Conservation (phyloP, 2,329 filamentous ascomycete species). For the Tolypocladium cylindrosporum region DNA sequence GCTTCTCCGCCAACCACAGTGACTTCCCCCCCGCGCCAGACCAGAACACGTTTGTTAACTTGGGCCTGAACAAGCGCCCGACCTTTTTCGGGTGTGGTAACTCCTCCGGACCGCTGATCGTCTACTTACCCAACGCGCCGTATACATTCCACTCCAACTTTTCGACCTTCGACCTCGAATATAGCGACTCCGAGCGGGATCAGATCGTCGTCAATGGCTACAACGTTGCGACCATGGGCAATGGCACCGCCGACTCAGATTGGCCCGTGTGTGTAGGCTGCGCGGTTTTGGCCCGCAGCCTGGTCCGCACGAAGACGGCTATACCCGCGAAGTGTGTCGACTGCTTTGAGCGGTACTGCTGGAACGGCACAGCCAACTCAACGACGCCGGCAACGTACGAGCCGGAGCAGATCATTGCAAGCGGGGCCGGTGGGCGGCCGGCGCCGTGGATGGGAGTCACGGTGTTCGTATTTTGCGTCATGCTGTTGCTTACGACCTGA, state of each 20-base stretch:
- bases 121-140: conserved; percentile 76
- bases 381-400: background rate
- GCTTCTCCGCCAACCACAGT: conserved; percentile 49
- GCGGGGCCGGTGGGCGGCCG: background rate
- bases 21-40: conserved; percentile 65
- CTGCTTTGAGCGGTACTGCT: conserved; percentile 76
- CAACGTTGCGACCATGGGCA: conserved; percentile 66
- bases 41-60: conserved; percentile 67
- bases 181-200: conserved; percentile 55
- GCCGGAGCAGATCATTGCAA: background rate
- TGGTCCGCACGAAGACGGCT: conserved; percentile 52
- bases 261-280: conserved; percentile 78
- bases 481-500: background rate
- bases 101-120: conserved; percentile 49
- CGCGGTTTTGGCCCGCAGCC: conserved; percentile 63
- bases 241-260: conserved; percentile 56
- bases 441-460: too few species aligned
- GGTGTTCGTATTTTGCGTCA: background rate
- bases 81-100: conserved; percentile 72
- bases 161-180: conserved; percentile 58
- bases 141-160: conserved; percentile 65
- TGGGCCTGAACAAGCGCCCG: conserved; percentile 61
- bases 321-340: conserved; percentile 58
- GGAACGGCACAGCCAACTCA: conserved; percentile 54
- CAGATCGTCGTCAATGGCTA: conserved; percentile 73